Percentiles rank a stretch among this genome's conserved stretches.
Conservation (phyloP, 2,329 filamentous ascomycete genomes). For the Alternaria rosae region DNA sequence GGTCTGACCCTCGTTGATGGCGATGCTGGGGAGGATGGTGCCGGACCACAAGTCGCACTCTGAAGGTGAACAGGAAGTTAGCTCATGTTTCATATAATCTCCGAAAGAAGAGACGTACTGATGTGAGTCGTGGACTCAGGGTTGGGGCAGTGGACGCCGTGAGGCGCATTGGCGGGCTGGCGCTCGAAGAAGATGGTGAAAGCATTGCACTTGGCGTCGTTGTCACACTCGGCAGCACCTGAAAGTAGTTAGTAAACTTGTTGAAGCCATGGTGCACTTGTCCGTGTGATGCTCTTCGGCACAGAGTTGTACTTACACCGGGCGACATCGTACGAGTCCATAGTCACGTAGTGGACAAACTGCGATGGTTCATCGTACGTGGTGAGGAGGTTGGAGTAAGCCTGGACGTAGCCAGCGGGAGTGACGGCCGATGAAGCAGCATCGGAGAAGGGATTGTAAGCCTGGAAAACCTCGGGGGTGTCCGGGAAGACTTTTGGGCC, state of each 20-base stretch:
- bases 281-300: neutral
- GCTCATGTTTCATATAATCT: neutral
- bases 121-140: slow-evolving; percentile 30
- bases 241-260: neutral
- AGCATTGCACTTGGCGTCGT: slow-evolving; percentile 18
- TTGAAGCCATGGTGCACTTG: neutral
- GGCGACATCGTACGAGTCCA: slow-evolving; percentile 16
- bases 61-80: neutral
- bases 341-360: slow-evolving; percentile 20
- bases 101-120: slow-evolving; percentile 8
- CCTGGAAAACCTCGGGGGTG: slow-evolving; percentile 21
- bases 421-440: slow-evolving; percentile 18
- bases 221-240: slow-evolving; percentile 15
- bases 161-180: slow-evolving; percentile 16
- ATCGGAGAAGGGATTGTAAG: slow-evolving; percentile 9
- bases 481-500: slow-evolving; percentile 16
- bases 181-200: slow-evolving; percentile 35
- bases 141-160: slow-evolving; percentile 17
- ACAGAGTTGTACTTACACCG: slow-evolving; percentile 9
- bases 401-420: slow-evolving; percentile 23
- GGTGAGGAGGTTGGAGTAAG: slow-evolving; percentile 23
- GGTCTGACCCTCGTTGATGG: slow-evolving; percentile 36
- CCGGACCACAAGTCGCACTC: slow-evolving; percentile 35
- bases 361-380: slow-evolving; percentile 12
- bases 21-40: slow-evolving; percentile 26